Conservation (phyloP, 805 yeast genomes). For the Wickerhamomyces canadensis region DNA sequence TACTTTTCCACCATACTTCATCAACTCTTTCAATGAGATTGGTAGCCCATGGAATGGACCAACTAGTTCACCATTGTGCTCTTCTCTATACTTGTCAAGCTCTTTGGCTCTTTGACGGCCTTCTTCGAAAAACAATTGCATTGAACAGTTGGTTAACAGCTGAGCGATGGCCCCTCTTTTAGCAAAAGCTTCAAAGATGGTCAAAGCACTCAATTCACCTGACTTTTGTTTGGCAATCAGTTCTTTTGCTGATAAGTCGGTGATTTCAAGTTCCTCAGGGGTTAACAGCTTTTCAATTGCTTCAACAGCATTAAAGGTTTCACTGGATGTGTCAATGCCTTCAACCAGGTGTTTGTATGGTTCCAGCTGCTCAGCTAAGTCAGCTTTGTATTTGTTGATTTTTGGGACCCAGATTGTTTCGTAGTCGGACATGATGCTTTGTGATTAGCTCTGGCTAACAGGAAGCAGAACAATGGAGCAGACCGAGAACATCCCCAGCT, state of each 20-base stretch:
- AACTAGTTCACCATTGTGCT: constrained; percentile 39
- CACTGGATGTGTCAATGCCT: constrained; percentile 13
- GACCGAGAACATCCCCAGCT: no score
- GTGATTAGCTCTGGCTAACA: no score
- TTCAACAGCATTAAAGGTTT: constrained; percentile 20
- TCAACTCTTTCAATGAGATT: constrained; percentile 61
- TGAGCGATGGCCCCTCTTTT: constrained; percentile 56
- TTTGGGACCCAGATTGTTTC: constrained; percentile 18
- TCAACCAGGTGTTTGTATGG: constrained; percentile 15
- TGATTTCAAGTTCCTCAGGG: constrained; percentile 18
- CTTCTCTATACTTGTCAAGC: constrained; percentile 42
- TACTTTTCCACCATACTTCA: constrained; percentile 47
- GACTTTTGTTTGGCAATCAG: constrained; percentile 15
- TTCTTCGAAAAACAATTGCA: constrained; percentile 43
- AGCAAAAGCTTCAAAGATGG: constrained; percentile 48
- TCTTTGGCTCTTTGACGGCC: constrained; percentile 53
- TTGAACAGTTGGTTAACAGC: constrained; percentile 37
- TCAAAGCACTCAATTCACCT: constrained; percentile 32
- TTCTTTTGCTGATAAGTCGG: constrained; percentile 13
- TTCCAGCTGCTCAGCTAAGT: constrained; percentile 14
- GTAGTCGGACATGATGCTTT: constrained; percentile 5
- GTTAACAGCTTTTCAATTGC: constrained; percentile 13
- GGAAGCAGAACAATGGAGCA: no score
- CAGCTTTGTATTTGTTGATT: constrained; percentile 16
- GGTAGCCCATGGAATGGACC: constrained; percentile 74